Evolutionary conservation across 257 asterid genomes (phyloP).

Genomic region (Ilex aquifolium): DNA sequence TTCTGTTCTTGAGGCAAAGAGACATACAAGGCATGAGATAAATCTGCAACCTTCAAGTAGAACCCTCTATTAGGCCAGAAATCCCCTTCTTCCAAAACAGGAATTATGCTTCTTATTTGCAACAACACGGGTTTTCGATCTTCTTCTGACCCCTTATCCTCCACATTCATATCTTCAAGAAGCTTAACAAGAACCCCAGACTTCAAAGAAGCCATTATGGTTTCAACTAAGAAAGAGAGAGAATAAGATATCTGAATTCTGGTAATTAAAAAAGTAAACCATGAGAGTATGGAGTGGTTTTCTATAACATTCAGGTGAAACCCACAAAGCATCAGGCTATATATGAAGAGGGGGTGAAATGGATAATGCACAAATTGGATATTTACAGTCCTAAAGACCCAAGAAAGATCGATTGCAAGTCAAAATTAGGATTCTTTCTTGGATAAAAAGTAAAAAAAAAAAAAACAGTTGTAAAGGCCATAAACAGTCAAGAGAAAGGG

Average conservation of each 20-base stretch:
- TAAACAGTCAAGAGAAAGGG: too few species aligned
- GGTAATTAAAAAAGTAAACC: too few species aligned
- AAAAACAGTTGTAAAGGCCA: too few species aligned
- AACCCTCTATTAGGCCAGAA: conserved; percentile 68
- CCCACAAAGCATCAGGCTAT: too few species aligned
- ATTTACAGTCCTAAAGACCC: too few species aligned
- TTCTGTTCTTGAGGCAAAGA: conserved; percentile 53
- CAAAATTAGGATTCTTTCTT: conserved; percentile 1
- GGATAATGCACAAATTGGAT: too few species aligned
- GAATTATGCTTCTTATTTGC: conserved; percentile 73
- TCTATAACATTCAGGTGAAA: too few species aligned
- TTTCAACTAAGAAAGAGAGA: background rate
- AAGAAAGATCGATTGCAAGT: too few species aligned
- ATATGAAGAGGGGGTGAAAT: too few species aligned
- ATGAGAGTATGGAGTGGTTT: too few species aligned
- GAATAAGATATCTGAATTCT: background rate
- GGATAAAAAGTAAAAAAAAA: background rate
- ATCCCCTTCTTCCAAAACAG: conserved; percentile 69
- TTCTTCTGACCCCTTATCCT: conserved; percentile 13
- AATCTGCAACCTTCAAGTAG: conserved; percentile 61
- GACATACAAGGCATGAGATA: conserved; percentile 56
- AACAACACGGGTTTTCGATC: conserved; percentile 37
- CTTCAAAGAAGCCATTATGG: conserved; percentile 42
- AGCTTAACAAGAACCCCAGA: conserved; percentile 55
- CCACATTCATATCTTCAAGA: conserved; percentile 43